These are phyloP conservation scores for Barnettozyma sucrosica DNA, from an alignment of 805 yeast genomes.

Conservation along the genomic window DNA sequence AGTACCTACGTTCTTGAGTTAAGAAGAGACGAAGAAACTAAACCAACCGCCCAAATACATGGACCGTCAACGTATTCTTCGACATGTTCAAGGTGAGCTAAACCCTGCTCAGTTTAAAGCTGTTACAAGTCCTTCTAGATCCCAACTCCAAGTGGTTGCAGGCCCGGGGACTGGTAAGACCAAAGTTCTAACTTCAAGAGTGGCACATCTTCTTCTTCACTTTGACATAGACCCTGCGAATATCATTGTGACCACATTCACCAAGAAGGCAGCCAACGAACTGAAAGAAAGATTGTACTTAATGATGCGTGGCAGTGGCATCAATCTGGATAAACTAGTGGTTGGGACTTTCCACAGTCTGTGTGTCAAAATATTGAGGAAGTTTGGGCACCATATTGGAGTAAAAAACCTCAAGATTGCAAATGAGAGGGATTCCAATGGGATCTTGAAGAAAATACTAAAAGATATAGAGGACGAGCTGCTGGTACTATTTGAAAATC, in stretches of 20 bases:
- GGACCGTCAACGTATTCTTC: neutral
- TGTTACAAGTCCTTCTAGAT: slow-evolving; percentile 34
- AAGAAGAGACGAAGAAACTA: too few species aligned
- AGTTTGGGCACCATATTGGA: slow-evolving; percentile 48
- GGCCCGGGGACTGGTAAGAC: slow-evolving; percentile 81
- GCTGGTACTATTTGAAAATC: neutral
- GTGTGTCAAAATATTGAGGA: slow-evolving; percentile 54
- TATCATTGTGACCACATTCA: slow-evolving; percentile 85
- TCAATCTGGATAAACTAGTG: slow-evolving; percentile 40
- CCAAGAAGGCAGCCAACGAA: slow-evolving; percentile 88
- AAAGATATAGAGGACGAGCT: slow-evolving; percentile 9
- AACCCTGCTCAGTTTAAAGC: slow-evolving; percentile 42
- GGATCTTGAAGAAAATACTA: slow-evolving; percentile 39
- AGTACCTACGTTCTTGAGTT: too few species aligned
- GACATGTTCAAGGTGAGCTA: slow-evolving; percentile 18
- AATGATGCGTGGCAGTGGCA: slow-evolving; percentile 29
- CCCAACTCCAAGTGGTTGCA: slow-evolving; percentile 48
- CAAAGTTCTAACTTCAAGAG: slow-evolving; percentile 71
- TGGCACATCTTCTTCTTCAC: slow-evolving; percentile 57
- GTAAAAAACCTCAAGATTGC: slow-evolving; percentile 46
- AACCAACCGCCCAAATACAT: too few species aligned
- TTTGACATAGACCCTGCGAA: slow-evolving; percentile 50
- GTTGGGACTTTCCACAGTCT: slow-evolving; percentile 91
- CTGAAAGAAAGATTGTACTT: slow-evolving; percentile 56
- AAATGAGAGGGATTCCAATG: slow-evolving; percentile 55